Evolutionary conservation across 179 eudicot species (phyloP).

Genomic region (Spinacia oleracea): DNA sequence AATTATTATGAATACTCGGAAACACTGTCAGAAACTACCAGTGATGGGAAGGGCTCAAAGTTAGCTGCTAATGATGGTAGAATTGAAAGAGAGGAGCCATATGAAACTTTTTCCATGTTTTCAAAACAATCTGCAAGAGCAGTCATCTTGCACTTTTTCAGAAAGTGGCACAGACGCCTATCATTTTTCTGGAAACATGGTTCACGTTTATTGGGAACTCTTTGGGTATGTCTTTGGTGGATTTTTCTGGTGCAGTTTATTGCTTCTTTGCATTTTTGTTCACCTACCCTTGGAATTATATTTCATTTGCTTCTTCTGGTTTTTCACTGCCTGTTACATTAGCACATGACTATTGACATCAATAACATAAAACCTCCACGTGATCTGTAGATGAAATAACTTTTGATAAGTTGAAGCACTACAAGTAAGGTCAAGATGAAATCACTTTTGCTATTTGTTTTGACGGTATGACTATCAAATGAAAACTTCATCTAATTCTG

Average conservation of each 20-base stretch:
- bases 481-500: background rate
- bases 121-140: slow-evolving; percentile 75
- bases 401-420: background rate
- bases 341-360: background rate
- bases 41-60: slow-evolving; percentile 42
- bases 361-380: background rate
- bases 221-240: slow-evolving; percentile 62
- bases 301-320: background rate
- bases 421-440: background rate
- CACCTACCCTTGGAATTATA: background rate
- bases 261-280: slow-evolving; percentile 13
- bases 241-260: background rate
- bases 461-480: background rate
- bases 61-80: slow-evolving; percentile 42
- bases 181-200: slow-evolving; percentile 71
- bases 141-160: slow-evolving; percentile 46
- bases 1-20: slow-evolving; percentile 52
- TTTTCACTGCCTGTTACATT: background rate
- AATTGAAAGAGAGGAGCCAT: slow-evolving; percentile 55
- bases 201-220: slow-evolving; percentile 56
- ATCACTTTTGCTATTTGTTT: background rate
- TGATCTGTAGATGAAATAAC: background rate
- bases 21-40: slow-evolving; percentile 42
- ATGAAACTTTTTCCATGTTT: slow-evolving; percentile 51
- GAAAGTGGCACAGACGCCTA: slow-evolving; percentile 81